These are phyloP conservation scores for Sporormia fimetaria DNA, from an alignment of 495 filamentous ascomycete species.

Conservation along the genomic window DNA sequence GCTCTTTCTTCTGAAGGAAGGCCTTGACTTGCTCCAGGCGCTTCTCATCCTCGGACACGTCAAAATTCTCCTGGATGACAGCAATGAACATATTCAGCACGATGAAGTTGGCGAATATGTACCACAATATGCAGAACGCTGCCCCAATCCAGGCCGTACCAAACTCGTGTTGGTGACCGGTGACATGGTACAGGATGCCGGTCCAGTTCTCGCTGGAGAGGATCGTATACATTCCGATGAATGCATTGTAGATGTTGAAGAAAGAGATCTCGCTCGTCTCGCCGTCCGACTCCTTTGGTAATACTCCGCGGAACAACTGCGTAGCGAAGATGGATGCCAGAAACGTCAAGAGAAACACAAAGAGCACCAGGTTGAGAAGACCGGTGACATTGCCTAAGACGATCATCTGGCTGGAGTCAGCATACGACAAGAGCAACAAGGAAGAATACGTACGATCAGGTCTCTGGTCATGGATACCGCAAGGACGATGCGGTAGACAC, in stretches of 20 bases:
- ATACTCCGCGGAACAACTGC: slow-evolving; percentile 82
- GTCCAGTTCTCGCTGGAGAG: slow-evolving; percentile 99
- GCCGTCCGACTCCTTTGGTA: slow-evolving; percentile 51
- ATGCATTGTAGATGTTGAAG: slow-evolving; percentile 83
- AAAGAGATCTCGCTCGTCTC: slow-evolving; percentile 60
- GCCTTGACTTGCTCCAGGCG: slow-evolving; percentile 89
- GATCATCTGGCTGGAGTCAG: slow-evolving; percentile 35
- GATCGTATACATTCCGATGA: slow-evolving; percentile 96
- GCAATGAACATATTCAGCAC: slow-evolving; percentile 99
- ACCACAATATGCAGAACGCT: slow-evolving; percentile 87
- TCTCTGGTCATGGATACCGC: slow-evolving; percentile 76
- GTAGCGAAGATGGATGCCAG: slow-evolving; percentile 86
- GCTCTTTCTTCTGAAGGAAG: slow-evolving; percentile 83
- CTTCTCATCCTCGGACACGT: slow-evolving; percentile 98
- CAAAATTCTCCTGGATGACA: slow-evolving; percentile 99
- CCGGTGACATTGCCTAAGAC: slow-evolving; percentile 88
- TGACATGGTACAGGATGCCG: slow-evolving; percentile 69
- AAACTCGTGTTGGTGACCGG: slow-evolving; percentile 46
- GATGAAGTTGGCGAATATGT: slow-evolving; percentile 90
- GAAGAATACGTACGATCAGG: slow-evolving; percentile 49
- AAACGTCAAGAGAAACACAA: slow-evolving; percentile 92
- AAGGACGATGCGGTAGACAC: slow-evolving; percentile 84
- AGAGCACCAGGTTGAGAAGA: slow-evolving; percentile 87
- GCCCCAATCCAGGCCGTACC: slow-evolving; percentile 89
- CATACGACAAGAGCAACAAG: not conserved